Percentiles rank a stretch among this genome's conserved stretches.
phyloP scores from a whole-genome alignment of 257 asterid species.

The Striga asiatica region DNA sequence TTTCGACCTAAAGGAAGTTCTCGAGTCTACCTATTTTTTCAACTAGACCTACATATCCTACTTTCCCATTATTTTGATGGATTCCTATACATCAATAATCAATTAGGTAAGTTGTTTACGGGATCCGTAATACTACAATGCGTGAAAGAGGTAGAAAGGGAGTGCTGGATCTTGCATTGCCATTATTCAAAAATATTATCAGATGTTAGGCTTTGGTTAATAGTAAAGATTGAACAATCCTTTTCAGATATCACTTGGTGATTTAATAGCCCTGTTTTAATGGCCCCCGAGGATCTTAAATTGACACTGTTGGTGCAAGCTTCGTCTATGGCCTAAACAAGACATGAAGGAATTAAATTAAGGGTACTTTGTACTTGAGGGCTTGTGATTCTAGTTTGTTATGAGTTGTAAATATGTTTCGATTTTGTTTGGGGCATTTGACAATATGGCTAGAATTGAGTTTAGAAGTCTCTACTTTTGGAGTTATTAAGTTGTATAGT shows the following conservation, averaged over 20 bases:
- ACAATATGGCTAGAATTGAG: slow-evolving; percentile 4
- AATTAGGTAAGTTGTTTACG: no score
- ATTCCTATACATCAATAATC: background rate
- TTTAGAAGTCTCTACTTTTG: background rate
- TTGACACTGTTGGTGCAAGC: slow-evolving; percentile 11
- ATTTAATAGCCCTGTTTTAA: background rate
- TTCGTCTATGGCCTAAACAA: background rate
- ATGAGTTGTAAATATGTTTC: slow-evolving; percentile 14
- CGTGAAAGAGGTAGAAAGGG: background rate
- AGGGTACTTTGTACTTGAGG: slow-evolving; percentile 12
- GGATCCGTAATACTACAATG: no score
- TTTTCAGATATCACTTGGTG: background rate
- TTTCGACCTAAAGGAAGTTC: slow-evolving; percentile 77
- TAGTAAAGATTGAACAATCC: background rate
- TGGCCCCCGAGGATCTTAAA: background rate
- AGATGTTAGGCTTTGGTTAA: background rate
- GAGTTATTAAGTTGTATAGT: background rate
- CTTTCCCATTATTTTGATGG: slow-evolving; percentile 12
- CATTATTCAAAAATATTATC: no score
- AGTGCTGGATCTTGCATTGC: background rate
- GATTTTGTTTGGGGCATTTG: background rate
- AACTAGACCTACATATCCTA: slow-evolving; percentile 34
- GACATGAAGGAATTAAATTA: background rate
- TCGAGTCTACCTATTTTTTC: slow-evolving; percentile 76
- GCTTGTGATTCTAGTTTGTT: slow-evolving; percentile 7